Evolutionary conservation across 208 protist species (phyloP).

Genomic region (Crithidia expoeki): DNA sequence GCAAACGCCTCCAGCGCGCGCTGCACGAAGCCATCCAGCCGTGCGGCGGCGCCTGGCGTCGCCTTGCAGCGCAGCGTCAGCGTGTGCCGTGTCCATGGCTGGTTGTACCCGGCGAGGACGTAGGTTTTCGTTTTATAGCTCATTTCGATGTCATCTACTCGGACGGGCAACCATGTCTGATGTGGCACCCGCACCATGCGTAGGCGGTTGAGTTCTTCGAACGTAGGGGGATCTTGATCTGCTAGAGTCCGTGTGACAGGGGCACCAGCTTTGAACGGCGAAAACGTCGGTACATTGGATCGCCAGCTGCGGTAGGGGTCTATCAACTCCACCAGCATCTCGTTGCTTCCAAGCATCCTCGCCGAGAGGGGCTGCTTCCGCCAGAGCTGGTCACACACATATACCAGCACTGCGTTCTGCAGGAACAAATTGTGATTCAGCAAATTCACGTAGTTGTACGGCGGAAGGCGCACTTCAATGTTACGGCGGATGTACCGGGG

Average conservation of each 20-base stretch:
- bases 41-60: background rate
- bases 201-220: conserved; percentile 11
- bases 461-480: conserved; percentile 20
- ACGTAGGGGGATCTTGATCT: too few species aligned
- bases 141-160: conserved; percentile 9
- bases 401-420: conserved; percentile 26
- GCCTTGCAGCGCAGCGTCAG: conserved; percentile 21
- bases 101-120: background rate
- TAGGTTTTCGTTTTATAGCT: conserved; percentile 3
- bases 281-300: background rate
- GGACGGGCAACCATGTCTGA: conserved; percentile 2
- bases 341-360: too few species aligned
- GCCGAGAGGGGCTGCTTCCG: background rate
- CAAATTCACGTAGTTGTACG: background rate
- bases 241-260: background rate
- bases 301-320: conserved; percentile 29
- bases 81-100: conserved; percentile 7
- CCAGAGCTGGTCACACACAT: conserved; percentile 23
- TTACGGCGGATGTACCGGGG: conserved; percentile 18
- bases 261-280: conserved; percentile 1
- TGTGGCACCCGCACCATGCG: conserved; percentile 5
- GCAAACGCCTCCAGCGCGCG: conserved; percentile 31
- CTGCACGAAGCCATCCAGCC: conserved; percentile 22
- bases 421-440: conserved; percentile 23
- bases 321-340: background rate